Conservation (phyloP, 2,329 filamentous ascomycete species). For the Botrytis deweyae region DNA sequence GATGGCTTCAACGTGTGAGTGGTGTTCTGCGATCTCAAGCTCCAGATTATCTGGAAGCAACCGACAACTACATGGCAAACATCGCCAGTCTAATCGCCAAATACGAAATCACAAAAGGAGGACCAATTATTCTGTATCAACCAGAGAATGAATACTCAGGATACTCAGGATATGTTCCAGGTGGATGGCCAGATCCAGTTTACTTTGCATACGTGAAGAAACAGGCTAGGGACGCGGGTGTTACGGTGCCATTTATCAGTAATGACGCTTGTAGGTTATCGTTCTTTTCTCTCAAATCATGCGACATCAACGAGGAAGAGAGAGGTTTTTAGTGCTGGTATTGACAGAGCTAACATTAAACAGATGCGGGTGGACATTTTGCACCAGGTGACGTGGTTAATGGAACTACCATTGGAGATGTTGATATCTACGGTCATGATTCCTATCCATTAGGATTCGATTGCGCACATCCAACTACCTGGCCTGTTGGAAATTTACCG, state of each 20-base stretch:
- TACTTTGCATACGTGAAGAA: slow-evolving; percentile 73
- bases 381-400: slow-evolving; percentile 34
- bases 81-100: slow-evolving; percentile 67
- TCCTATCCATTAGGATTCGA: slow-evolving; percentile 48
- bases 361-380: slow-evolving; percentile 33
- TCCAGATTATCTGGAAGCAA: slow-evolving; percentile 62
- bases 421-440: slow-evolving; percentile 43
- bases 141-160: slow-evolving; percentile 78
- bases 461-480: slow-evolving; percentile 50
- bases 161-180: slow-evolving; percentile 46
- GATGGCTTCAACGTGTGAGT: slow-evolving; percentile 71
- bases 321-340: background rate
- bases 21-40: slow-evolving; percentile 63
- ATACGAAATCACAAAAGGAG: slow-evolving; percentile 79
- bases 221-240: slow-evolving; percentile 64
- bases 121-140: slow-evolving; percentile 75
- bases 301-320: background rate
- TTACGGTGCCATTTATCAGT: slow-evolving; percentile 72
- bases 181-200: slow-evolving; percentile 59
- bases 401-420: slow-evolving; percentile 36
- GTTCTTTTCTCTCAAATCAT: background rate
- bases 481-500: slow-evolving; percentile 58
- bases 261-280: slow-evolving; percentile 59
- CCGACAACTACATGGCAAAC: slow-evolving; percentile 57
- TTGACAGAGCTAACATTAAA: slow-evolving; percentile 14